A percentile compares a stretch with the other conserved stretches of the same genome.
phyloP scores from a whole-genome alignment of 1,284 basidiomycete genomes.

The Apiotrichum veenhuisii region DNA sequence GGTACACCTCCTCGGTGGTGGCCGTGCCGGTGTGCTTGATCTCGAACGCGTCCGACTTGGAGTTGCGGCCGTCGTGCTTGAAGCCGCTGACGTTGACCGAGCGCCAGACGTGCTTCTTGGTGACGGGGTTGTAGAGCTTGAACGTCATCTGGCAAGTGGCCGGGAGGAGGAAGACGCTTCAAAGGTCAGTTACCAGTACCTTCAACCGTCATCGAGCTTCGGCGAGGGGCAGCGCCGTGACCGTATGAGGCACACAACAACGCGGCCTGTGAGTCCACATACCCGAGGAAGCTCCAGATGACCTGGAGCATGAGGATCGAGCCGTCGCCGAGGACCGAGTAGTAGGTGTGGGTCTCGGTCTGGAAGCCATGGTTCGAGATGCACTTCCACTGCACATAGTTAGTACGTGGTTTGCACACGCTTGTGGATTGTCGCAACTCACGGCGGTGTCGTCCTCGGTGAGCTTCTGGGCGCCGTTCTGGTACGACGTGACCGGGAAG shows the following conservation, averaged over 20 bases:
- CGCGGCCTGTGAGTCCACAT: slow-evolving; percentile 45
- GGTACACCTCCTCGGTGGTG: slow-evolving; percentile 65
- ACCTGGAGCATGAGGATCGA: slow-evolving; percentile 81
- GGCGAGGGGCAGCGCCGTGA: too few relatives aligned
- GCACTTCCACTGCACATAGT: slow-evolving; percentile 62
- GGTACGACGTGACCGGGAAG: slow-evolving; percentile 63
- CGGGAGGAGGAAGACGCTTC: slow-evolving; percentile 48
- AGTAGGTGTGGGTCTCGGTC: slow-evolving; percentile 90
- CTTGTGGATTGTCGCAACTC: slow-evolving; percentile 10
- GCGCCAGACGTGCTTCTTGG: slow-evolving; percentile 77
- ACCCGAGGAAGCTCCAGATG: slow-evolving; percentile 95
- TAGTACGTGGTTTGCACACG: not conserved
- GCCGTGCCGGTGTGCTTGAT: slow-evolving; percentile 66
- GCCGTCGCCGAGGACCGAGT: slow-evolving; percentile 79
- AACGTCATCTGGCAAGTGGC: slow-evolving; percentile 94
- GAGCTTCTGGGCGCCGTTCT: slow-evolving; percentile 38
- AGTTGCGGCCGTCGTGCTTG: slow-evolving; percentile 72
- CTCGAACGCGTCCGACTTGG: slow-evolving; percentile 81
- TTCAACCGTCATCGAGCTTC: too few relatives aligned
- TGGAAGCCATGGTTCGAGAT: slow-evolving; percentile 68
- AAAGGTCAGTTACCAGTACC: slow-evolving; percentile 2
- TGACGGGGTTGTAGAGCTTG: slow-evolving; percentile 81
- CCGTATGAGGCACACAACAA: not conserved
- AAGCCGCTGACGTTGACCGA: slow-evolving; percentile 86
- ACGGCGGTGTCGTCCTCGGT: slow-evolving; percentile 45